Base-by-base conservation (phyloP, 179 eudicot genomes). In the Beta macrorhiza region DNA sequence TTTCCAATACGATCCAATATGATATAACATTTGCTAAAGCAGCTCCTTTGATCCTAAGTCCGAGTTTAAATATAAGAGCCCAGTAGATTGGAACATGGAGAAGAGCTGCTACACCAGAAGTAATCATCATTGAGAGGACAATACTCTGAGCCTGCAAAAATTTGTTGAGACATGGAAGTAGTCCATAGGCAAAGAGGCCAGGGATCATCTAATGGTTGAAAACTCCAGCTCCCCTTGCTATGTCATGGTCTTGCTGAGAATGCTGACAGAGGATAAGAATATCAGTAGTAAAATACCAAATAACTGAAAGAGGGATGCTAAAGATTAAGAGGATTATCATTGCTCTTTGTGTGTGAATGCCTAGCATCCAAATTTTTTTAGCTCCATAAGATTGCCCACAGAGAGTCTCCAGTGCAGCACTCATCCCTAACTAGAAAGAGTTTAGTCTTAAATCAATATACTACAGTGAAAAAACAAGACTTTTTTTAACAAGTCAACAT, bases 331-430 rank as follows among this genome's bases (percentile, higher is more conserved):
- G 87, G 47, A 77, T 77, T 52, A 83, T 13, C 86, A 89, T 85
- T 61, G 88, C 89, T 84, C 86, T 70, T 56, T 89, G 89, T 44
- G 86, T 80, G 51, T 85, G 79, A 13, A 89, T 68, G 42, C 88
- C 89, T 5, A 89, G 80, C 87, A 85, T 83, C 11, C 22, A 58
- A 74, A 83, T 83, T 51, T 87, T 82, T 59, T 85, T 76, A 42
- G 89, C 89, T 80, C 91, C 89, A 17, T 87, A 89, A 14, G 88
- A 77, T 73, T 85, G 91, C 20, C 89, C 89, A 80, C 89, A 89
- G 4, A 87, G 76, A 10, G 88, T 89, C 80, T 89, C 91, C 74
- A 89, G 72, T 17, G 91, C 86, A 78, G 89, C 83, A 49, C 63
- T 83, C 91, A 89, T 87, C 3, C 91, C 91, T 59, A 80, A 0